Evolutionary conservation across 2,329 filamentous ascomycete species (phyloP), one percentile per base, ranked within the genome.

Genomic region (Aureobasidium sp.): DNA sequence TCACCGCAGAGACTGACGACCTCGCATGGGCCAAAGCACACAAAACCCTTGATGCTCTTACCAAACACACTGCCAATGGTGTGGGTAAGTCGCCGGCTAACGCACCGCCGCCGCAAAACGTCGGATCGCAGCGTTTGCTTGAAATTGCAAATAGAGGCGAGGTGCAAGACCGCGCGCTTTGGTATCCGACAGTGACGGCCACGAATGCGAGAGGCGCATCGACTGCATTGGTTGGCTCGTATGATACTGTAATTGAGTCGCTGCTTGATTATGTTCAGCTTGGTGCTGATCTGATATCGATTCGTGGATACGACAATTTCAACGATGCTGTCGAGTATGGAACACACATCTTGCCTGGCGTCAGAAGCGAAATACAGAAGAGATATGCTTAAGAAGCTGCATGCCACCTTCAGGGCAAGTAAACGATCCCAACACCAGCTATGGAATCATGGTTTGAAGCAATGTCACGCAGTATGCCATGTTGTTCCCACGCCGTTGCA

Each of bases 121-220:
- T 79, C 0, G 79, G 79, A 0, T 81, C 78, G 0, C 78, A 81
- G 63, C 71, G 79, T 0, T 63, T 83, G 40, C 70, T 82, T 0
- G 79, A 80, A 7, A 81, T 82, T 57, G 79, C 79, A 24, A 67
- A 70, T 41, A 66, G 69, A 2, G 76, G 76, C 1, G 79, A 81
- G 60, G 75, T 82, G 2, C 79, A 82, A 58, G 79, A 83, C 61
- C 76, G 79, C 16, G 79, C 77, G 1, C 65, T 82, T n/a, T 83
- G 79, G 79, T 83, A 81, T 63, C 78, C 79, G 0, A 82, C 79
- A 0, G 79, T 82, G 4, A 80, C 78, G 2, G 79, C 79, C 1
- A 82, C 79, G 1, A 79, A 79, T 61, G 79, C 79, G 1, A 70
- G 77, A 1, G 79, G 79, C 1, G 79, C 79, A 0, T 80, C 78